Evolutionary conservation across 768 basidiomycete genomes (phyloP), one percentile per base, ranked within the genome.

Genomic region (Termitomyces sp.): DNA sequence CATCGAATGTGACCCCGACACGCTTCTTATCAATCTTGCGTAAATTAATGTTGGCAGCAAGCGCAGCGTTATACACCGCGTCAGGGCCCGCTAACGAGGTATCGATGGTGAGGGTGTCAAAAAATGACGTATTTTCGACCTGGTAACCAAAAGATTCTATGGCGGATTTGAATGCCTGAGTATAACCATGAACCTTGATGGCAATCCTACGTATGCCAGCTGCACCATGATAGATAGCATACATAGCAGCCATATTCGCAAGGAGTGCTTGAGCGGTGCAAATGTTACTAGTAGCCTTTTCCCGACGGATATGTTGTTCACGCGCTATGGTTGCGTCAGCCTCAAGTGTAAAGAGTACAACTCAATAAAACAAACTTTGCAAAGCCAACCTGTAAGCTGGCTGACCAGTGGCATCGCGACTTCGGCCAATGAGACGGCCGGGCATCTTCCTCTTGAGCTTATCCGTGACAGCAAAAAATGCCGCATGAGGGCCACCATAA

Each of bases 161-260:
- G 1, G 81, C 71, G 2, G 75, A 68, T 65, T 81, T 85, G 62
- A 98, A 81, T 52, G 92, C 77, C 54, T 87, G 84, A 0, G 97
- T 88, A 62, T 92, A 82, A 19, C 84, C 78, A 69, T 98, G 93
- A n/a, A 98, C 90, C 71, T 90, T 93, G 66, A 80, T 76, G 19
- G 93, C 94, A 59, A 98, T 98, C 45, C 83, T 83, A 55, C 77
- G 75, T 28, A 99, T 78, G 55, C 95, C 94, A 43, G 76, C 78
- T 0, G 97, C 90, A 11, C 97, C 97, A 65, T 99, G 97, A 69
- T 97, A 98, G 21, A 98, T 84, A 6, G 94, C 94, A 66, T 93
- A 94, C 96, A 99, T 98, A 35, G 95, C 94, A 19, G 97, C 93
- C 93, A 98, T 98, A 72, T 99, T 99, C 19, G 97, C 97, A 26